phyloP scores from a whole-genome alignment of 2,329 filamentous ascomycete species.

The Chalara sp. region DNA sequence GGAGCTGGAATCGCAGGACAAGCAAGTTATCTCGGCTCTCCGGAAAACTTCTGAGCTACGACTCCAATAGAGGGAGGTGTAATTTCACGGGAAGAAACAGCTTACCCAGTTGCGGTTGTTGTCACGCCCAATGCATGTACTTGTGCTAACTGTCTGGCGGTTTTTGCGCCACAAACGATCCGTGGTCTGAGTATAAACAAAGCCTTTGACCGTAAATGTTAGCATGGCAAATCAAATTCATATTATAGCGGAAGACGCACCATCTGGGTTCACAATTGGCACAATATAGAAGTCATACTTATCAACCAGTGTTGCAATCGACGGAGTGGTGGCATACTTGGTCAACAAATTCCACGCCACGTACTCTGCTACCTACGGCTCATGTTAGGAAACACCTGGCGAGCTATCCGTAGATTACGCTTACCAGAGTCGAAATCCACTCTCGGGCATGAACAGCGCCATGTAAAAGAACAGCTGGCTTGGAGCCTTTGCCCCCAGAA shows the following conservation, averaged over 20 bases:
- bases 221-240: not conserved
- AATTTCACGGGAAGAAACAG: constrained; percentile 23
- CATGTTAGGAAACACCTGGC: too few relatives aligned
- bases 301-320: constrained; percentile 42
- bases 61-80: too few relatives aligned
- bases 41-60: too few relatives aligned
- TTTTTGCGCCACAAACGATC: constrained; percentile 59
- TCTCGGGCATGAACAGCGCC: constrained; percentile 53
- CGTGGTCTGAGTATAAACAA: constrained; percentile 49
- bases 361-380: constrained; percentile 36
- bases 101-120: constrained; percentile 51
- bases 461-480: constrained; percentile 49
- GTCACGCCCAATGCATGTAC: constrained; percentile 42
- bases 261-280: constrained; percentile 57
- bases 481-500: constrained; percentile 32
- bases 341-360: constrained; percentile 41
- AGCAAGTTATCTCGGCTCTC: too few relatives aligned
- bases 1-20: constrained; percentile 39
- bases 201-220: constrained; percentile 33
- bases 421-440: constrained; percentile 47
- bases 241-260: constrained; percentile 24
- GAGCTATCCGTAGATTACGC: too few relatives aligned
- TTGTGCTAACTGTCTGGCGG: constrained; percentile 33
- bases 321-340: constrained; percentile 34
- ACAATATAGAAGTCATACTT: constrained; percentile 62